A percentile compares a stretch with the other conserved stretches of the same genome.
These are phyloP conservation scores for Taiwanofungus camphoratus DNA, from an alignment of 1,284 basidiomycete genomes.

Conservation along the genomic window DNA sequence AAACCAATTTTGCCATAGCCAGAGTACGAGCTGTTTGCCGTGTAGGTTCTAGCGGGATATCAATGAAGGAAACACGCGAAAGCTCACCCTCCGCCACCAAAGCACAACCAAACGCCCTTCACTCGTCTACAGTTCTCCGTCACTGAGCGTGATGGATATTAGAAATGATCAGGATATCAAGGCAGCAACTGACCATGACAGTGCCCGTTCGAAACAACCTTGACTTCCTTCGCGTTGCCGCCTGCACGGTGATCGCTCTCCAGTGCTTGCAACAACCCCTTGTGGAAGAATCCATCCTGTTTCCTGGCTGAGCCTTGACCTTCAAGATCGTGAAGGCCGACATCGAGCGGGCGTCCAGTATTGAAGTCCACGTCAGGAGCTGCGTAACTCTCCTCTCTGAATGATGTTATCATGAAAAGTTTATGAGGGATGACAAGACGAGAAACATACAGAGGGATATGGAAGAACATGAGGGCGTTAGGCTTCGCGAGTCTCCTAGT, in stretches of 20 bases:
- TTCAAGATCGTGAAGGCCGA: constrained; percentile 62
- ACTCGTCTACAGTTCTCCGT: constrained; percentile 87
- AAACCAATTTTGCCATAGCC: constrained; percentile 83
- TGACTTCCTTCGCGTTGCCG: constrained; percentile 60
- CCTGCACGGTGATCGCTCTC: constrained; percentile 56
- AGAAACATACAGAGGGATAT: constrained; percentile 79
- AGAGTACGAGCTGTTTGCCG: constrained; percentile 75
- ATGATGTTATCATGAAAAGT: not conserved
- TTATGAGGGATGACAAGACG: constrained; percentile 10
- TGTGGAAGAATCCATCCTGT: constrained; percentile 77
- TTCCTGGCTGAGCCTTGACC: constrained; percentile 58
- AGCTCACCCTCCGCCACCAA: constrained; percentile 81
- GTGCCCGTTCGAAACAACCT: constrained; percentile 84
- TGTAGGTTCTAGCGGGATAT: no score
- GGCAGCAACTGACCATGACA: constrained; percentile 56
- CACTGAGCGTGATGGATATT: constrained; percentile 35
- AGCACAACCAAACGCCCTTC: constrained; percentile 88
- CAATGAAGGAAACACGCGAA: not conserved
- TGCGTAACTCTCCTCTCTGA: constrained; percentile 49
- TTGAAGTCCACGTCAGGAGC: constrained; percentile 52
- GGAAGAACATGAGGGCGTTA: constrained; percentile 93
- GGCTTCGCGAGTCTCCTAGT: constrained; percentile 72
- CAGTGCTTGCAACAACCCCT: constrained; percentile 63
- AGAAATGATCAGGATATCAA: no score
- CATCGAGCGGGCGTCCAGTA: constrained; percentile 56